Base-by-base conservation (phyloP, 768 basidiomycete genomes). In the Pleurotus eryngii region DNA sequence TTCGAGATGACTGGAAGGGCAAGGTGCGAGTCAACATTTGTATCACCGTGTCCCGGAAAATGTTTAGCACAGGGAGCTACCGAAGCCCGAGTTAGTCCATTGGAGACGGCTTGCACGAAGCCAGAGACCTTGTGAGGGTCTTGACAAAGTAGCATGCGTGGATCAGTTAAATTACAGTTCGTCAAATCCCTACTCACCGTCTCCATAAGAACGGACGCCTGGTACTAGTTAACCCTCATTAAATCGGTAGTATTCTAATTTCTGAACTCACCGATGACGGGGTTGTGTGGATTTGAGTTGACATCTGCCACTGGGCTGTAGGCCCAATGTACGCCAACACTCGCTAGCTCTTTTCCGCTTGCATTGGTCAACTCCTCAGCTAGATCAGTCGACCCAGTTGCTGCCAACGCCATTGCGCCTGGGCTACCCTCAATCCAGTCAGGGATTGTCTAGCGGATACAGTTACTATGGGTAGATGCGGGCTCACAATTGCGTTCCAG, bases 31-130 rank as follows among this genome's bases (percentile, higher is more conserved):
- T 89, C 88, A 46, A 87, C 73, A 56, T 84, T 77, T 1, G 87
- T 90, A 56, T 89, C 86, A 0, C 88, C 87, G 59, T 89, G 88
- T 0, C 88, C 88, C 0, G 87, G 87, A 62, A 89, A 89, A 63
- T 89, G 88, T 63, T 89, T 90, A 2, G 80, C 79, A 20, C 76
- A 83, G 0, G 88, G 79, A 2, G 87, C 85, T 8, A 89, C 69
- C 1, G 78, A 78, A 0, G 74, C 70, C 3, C 74, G 63, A 0
- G 74, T 71, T 15, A 86, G 73, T 3, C 85, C 87, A 1, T 64
- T 64, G 39, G 74, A 71, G 14, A 80, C 81, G 0, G 82, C 81
- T 0, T 63, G 57, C 0, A 77, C 81, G 55, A 78, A 86, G 43
- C 67, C 59, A 0, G 77, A 74, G 3, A 87, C 88, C 35, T 77